Evolutionary conservation across 345 rosid species (phyloP).

Genomic region (Balakata baccata): DNA sequence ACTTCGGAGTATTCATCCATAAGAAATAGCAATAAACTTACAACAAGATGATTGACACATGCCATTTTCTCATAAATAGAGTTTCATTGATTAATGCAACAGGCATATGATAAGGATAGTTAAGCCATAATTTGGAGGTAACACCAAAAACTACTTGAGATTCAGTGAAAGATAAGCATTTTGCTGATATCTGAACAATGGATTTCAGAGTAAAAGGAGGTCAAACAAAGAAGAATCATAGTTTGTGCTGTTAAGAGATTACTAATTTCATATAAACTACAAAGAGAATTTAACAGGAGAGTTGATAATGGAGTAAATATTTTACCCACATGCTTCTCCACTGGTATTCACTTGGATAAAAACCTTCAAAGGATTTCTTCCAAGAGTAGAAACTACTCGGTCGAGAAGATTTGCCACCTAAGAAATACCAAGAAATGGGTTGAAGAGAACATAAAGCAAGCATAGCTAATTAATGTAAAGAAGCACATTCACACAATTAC

Average conservation of each 20-base stretch:
- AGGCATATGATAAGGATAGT: background rate
- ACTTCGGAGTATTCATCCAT: background rate
- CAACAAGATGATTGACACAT: background rate
- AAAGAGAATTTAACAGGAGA: background rate
- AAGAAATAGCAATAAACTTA: background rate
- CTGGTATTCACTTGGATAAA: conserved; percentile 93
- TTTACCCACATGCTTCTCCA: conserved; percentile 79
- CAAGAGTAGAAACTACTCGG: conserved; percentile 61
- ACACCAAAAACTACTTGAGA: background rate
- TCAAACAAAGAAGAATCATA: background rate
- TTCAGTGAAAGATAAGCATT: background rate
- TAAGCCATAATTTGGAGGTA: background rate
- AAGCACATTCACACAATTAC: background rate
- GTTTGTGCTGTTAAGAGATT: background rate
- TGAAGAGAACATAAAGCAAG: background rate
- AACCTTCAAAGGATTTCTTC: conserved; percentile 80
- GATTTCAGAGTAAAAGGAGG: background rate
- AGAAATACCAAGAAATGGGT: conserved; percentile 11
- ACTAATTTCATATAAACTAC: background rate
- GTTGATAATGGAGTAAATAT: background rate
- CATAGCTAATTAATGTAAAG: background rate
- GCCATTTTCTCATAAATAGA: background rate
- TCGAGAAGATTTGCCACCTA: conserved; percentile 81
- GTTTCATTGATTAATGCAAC: background rate
- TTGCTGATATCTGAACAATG: background rate